Evolutionary conservation across 2,329 filamentous ascomycete species (phyloP).

Genomic region (Polytolypa hystricis): DNA sequence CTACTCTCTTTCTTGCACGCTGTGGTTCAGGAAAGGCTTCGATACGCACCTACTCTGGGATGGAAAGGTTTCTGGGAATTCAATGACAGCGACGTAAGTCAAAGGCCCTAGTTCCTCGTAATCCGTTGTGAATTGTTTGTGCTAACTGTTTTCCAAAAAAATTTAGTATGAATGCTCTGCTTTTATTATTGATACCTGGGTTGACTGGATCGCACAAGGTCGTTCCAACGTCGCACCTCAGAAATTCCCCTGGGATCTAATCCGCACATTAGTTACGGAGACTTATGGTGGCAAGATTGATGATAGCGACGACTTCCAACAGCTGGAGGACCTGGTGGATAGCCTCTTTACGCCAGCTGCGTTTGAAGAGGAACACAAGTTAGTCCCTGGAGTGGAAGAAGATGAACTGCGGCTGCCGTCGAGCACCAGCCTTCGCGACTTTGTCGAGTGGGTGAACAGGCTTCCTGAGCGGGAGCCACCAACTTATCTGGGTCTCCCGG

Average conservation of each 20-base stretch:
- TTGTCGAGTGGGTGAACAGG: conserved; percentile 80
- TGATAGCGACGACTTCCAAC: conserved; percentile 69
- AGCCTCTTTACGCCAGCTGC: conserved; percentile 74
- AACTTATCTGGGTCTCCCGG: conserved; percentile 84
- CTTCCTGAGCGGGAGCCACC: conserved; percentile 93
- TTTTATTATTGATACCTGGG: conserved; percentile 91
- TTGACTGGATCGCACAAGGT: conserved; percentile 69
- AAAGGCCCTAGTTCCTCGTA: no score
- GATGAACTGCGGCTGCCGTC: conserved; percentile 62
- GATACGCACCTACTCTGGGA: conserved; percentile 84
- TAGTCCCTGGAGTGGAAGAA: conserved; percentile 58
- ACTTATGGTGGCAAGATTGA: conserved; percentile 98
- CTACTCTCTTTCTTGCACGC: conserved; percentile 90
- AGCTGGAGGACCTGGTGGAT: conserved; percentile 62
- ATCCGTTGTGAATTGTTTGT: no score
- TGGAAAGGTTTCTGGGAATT: conserved; percentile 99
- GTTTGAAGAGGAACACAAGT: conserved; percentile 83
- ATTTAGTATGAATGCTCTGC: conserved; percentile 94
- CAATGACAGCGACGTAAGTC: conserved; percentile 92
- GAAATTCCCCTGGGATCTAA: conserved; percentile 94
- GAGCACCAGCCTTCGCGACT: conserved; percentile 73
- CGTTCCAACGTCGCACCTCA: conserved; percentile 86
- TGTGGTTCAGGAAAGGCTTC: conserved; percentile 84
- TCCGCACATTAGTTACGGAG: conserved; percentile 78
- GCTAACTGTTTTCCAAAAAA: no score